phyloP scores from a whole-genome alignment of 2,329 filamentous ascomycete species.

The Ophiostoma quercus region DNA sequence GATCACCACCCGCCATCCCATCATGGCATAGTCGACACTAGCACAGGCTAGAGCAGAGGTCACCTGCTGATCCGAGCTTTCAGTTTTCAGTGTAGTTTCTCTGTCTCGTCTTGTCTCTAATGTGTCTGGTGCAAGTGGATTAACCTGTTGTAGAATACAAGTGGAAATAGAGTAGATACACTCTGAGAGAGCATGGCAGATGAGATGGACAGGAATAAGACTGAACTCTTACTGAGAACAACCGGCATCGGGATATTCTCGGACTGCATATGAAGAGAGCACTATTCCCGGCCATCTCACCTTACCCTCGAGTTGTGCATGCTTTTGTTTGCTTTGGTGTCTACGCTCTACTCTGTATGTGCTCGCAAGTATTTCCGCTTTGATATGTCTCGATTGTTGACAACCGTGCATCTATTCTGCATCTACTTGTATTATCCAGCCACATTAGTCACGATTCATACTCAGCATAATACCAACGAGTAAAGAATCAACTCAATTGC shows the following conservation, averaged over 20 bases:
- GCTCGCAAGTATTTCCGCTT: background rate
- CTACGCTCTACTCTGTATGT: background rate
- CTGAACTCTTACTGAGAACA: too few relatives aligned
- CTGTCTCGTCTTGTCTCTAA: background rate
- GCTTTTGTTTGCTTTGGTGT: too few relatives aligned
- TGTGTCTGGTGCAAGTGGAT: background rate
- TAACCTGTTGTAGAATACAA: constrained; percentile 8
- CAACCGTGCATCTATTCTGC: too few relatives aligned
- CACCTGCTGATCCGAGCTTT: constrained; percentile 9
- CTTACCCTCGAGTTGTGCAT: background rate
- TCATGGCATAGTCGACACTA: background rate
- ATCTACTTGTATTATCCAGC: too few relatives aligned
- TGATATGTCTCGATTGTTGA: too few relatives aligned
- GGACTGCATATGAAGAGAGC: background rate
- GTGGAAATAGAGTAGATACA: background rate
- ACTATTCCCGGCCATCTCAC: constrained; percentile 10
- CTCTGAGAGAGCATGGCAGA: too few relatives aligned
- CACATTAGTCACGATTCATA: too few relatives aligned
- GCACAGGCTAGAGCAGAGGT: background rate
- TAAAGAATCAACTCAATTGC: too few relatives aligned
- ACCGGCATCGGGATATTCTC: constrained; percentile 6
- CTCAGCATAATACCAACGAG: too few relatives aligned
- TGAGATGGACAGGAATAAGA: too few relatives aligned
- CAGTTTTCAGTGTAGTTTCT: background rate
- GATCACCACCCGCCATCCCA: constrained; percentile 5